Evolutionary conservation across 1,284 basidiomycete species (phyloP).

Genomic region (Moesziomyces sp.): DNA sequence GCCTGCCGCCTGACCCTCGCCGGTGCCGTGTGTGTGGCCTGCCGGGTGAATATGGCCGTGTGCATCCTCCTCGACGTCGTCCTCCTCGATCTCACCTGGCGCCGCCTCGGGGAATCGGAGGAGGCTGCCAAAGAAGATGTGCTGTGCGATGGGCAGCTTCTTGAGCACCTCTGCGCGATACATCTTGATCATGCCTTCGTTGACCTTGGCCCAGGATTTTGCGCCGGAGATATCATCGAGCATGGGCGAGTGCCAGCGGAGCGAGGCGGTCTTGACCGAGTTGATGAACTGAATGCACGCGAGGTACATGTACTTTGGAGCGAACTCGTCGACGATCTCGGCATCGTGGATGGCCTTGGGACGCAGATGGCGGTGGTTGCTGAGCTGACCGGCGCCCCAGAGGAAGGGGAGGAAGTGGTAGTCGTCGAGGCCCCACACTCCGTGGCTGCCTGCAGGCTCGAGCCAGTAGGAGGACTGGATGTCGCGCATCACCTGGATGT

Average conservation of each 20-base stretch:
- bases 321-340: constrained; percentile 92
- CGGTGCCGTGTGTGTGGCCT: constrained; percentile 62
- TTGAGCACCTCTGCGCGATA: constrained; percentile 92
- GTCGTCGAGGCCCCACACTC: constrained; percentile 98
- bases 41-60: constrained; percentile 73
- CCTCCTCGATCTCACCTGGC: constrained; percentile 63
- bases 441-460: constrained; percentile 96
- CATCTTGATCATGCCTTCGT: constrained; percentile 98
- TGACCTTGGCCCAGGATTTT: constrained; percentile 97
- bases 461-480: constrained; percentile 97
- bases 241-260: constrained; percentile 99
- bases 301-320: constrained; percentile 94
- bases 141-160: constrained; percentile 95
- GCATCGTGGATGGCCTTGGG: constrained; percentile 92
- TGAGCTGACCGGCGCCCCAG: constrained; percentile 85
- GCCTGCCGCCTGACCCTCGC: constrained; percentile 70
- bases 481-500: constrained; percentile 77
- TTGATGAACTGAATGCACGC: constrained; percentile 97
- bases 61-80: constrained; percentile 71
- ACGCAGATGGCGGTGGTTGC: constrained; percentile 85
- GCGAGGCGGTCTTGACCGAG: constrained; percentile 89
- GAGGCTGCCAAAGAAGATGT: constrained; percentile 91
- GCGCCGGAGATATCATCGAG: constrained; percentile 97
- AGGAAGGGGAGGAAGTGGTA: constrained; percentile 97
- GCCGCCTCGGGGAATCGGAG: constrained; percentile 76